A percentile compares a stretch with the other conserved stretches of the same genome.
phyloP scores from a whole-genome alignment of 1,139 yeast species.

The Cylindricascospora bacillispora region DNA sequence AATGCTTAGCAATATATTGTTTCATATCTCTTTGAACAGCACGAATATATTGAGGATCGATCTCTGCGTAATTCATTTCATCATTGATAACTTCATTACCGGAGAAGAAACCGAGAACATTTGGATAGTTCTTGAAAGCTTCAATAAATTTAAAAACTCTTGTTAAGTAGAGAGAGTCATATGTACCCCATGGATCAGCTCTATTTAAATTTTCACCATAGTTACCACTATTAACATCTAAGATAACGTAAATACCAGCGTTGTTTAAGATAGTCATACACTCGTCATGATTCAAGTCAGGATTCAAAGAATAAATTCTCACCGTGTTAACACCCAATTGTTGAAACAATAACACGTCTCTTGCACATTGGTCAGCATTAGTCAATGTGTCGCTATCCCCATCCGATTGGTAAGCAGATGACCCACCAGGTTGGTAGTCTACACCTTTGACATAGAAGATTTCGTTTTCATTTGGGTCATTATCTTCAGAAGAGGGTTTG shows the following conservation, averaged over 20 bases:
- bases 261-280: conserved; percentile 79
- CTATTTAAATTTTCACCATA: conserved; percentile 57
- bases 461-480: conserved; percentile 31
- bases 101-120: conserved; percentile 79
- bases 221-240: conserved; percentile 78
- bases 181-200: conserved; percentile 54
- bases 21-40: conserved; percentile 90
- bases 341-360: conserved; percentile 72
- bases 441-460: conserved; percentile 45
- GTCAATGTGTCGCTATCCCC: conserved; percentile 53
- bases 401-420: conserved; percentile 39
- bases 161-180: conserved; percentile 52
- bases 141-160: conserved; percentile 77
- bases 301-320: conserved; percentile 59
- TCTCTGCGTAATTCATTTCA: conserved; percentile 46
- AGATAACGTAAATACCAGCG: conserved; percentile 78
- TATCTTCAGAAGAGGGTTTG: conserved; percentile 28
- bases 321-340: conserved; percentile 66
- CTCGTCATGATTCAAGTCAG: conserved; percentile 67
- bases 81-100: conserved; percentile 92
- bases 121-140: conserved; percentile 69
- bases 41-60: conserved; percentile 58
- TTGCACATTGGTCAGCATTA: conserved; percentile 54
- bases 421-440: conserved; percentile 67
- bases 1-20: conserved; percentile 55